phyloP scores from a whole-genome alignment of 805 yeast species.

The Saturnispora halmiae region DNA sequence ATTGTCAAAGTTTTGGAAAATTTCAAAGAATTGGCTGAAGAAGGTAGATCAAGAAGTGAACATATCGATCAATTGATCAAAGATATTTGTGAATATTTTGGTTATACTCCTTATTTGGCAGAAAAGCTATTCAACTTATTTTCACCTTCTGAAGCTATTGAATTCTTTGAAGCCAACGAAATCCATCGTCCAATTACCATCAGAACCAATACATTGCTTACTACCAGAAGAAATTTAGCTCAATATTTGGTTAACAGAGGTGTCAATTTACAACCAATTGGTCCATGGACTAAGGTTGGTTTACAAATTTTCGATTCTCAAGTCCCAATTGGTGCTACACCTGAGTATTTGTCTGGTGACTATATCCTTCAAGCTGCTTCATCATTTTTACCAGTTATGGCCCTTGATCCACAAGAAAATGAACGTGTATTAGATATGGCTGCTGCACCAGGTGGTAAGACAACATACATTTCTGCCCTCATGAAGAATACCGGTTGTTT shows the following conservation, averaged over 20 bases:
- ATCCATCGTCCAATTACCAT: conserved; percentile 93
- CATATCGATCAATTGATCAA: conserved; percentile 67
- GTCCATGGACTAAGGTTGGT: conserved; percentile 97
- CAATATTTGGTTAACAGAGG: conserved; percentile 94
- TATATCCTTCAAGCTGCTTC: conserved; percentile 98
- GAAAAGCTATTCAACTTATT: conserved; percentile 88
- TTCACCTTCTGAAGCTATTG: conserved; percentile 93
- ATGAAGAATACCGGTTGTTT: conserved; percentile 98
- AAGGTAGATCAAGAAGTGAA: conserved; percentile 78
- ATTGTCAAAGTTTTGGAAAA: conserved; percentile 89
- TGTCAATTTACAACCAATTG: conserved; percentile 94
- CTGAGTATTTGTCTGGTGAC: conserved; percentile 96
- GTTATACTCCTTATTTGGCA: conserved; percentile 85
- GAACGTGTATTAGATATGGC: conserved; percentile 98
- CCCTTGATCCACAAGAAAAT: conserved; percentile 92
- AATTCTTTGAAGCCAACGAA: conserved; percentile 97
- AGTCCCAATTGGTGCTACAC: conserved; percentile 99
- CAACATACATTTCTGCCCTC: conserved; percentile 87
- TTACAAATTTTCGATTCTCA: conserved; percentile 95
- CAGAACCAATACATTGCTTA: conserved; percentile 92
- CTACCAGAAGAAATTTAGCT: conserved; percentile 92
- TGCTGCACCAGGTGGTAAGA: conserved; percentile 99
- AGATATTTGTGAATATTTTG: conserved; percentile 90
- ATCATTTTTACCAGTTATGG: conserved; percentile 95
- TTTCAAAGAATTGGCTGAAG: conserved; percentile 73